Evolutionary conservation across 345 rosid species (phyloP).

Genomic region (Salix brachista): DNA sequence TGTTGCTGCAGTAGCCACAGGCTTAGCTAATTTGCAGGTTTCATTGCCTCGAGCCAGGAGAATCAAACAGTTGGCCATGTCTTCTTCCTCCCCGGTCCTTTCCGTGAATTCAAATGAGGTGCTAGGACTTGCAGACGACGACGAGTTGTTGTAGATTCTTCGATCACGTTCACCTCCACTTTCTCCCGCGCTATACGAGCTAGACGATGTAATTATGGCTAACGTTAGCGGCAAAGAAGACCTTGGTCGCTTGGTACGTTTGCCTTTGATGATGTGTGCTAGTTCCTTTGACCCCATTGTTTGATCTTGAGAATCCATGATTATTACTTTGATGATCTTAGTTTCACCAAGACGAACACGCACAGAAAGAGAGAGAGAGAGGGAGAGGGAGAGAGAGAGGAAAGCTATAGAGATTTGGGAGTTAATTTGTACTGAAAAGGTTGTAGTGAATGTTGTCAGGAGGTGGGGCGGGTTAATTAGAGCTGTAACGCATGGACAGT

Average conservation of each 20-base stretch:
- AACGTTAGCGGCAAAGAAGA: slow-evolving; percentile 43
- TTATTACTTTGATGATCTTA: background rate
- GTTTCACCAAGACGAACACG: slow-evolving; percentile 1
- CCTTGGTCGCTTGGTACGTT: slow-evolving; percentile 70
- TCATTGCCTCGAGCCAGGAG: slow-evolving; percentile 27
- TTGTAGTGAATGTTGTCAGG: background rate
- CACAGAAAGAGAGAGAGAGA: background rate
- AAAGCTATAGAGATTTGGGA: background rate
- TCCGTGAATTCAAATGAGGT: slow-evolving; percentile 23
- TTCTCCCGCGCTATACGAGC: slow-evolving; percentile 13
- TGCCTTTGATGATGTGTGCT: slow-evolving; percentile 46
- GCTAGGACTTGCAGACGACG: slow-evolving; percentile 7
- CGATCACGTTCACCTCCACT: slow-evolving; percentile 17
- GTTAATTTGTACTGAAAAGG: background rate
- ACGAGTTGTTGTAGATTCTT: background rate
- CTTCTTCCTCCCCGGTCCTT: slow-evolving; percentile 16
- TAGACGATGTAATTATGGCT: slow-evolving; percentile 23
- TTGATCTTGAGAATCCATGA: slow-evolving; percentile 33
- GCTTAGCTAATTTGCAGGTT: background rate
- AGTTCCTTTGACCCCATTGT: slow-evolving; percentile 16
- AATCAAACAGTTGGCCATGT: slow-evolving; percentile 36
- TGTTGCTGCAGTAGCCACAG: background rate
- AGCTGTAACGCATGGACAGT: slow-evolving; percentile 4
- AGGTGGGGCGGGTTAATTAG: background rate
- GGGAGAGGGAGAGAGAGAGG: background rate